phyloP scores from a whole-genome alignment of 1,284 basidiomycete species.

The Papiliotrema nemorosa region DNA sequence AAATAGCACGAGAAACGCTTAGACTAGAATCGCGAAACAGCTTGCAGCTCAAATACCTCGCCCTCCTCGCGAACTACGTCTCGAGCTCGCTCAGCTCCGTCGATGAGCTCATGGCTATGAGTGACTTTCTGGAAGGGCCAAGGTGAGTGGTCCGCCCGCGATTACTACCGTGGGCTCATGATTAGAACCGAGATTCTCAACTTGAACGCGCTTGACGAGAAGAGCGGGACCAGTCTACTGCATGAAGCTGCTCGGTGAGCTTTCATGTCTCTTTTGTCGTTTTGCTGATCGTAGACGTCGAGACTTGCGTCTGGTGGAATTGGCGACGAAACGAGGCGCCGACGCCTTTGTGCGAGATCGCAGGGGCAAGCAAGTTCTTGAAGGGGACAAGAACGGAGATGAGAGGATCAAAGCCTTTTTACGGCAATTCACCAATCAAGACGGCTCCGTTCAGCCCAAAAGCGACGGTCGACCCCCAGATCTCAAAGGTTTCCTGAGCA shows the following conservation, averaged over 20 bases:
- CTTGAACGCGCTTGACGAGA: conserved; percentile 60
- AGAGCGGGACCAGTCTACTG: conserved; percentile 72
- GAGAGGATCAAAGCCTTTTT: conserved; percentile 80
- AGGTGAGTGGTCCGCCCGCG: conserved; percentile 59
- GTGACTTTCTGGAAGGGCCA: conserved; percentile 55
- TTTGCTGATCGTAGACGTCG: conserved; percentile 53
- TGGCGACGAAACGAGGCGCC: conserved; percentile 77
- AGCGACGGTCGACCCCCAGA: conserved; percentile 56
- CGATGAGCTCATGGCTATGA: conserved; percentile 39
- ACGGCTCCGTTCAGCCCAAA: conserved; percentile 50
- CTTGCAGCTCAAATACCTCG: conserved; percentile 71
- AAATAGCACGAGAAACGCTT: not conserved
- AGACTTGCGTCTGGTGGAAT: conserved; percentile 76
- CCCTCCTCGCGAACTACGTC: conserved; percentile 68
- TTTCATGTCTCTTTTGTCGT: not conserved
- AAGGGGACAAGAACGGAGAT: conserved; percentile 57
- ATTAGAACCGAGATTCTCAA: conserved; percentile 43
- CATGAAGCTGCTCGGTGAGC: conserved; percentile 73
- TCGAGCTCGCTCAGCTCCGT: conserved; percentile 55
- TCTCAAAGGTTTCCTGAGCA: conserved; percentile 61
- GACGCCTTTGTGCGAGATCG: conserved; percentile 86
- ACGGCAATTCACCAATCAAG: conserved; percentile 77
- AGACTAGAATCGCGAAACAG: conserved; percentile 70
- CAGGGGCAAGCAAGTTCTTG: conserved; percentile 69
- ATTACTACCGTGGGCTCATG: conserved; percentile 12